Percentiles rank a stretch among this genome's conserved stretches.
These are phyloP conservation scores for Tephrocybe rancida DNA, from an alignment of 768 basidiomycete species.

Conservation along the genomic window DNA sequence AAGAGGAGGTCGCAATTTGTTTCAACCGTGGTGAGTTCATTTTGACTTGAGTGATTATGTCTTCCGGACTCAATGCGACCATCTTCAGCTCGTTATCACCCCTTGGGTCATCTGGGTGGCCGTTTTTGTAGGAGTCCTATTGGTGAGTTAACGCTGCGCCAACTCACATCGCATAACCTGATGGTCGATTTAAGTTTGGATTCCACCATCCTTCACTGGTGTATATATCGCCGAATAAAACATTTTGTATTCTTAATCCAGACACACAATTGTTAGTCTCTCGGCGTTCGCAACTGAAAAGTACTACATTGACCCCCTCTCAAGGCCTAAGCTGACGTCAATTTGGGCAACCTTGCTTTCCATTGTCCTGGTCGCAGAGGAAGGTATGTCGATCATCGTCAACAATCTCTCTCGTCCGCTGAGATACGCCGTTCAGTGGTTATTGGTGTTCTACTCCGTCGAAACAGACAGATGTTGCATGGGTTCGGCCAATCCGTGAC, in stretches of 20 bases:
- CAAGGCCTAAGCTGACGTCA: slow-evolving; percentile 29
- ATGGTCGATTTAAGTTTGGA: slow-evolving; percentile 21
- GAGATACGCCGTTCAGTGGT: slow-evolving; percentile 14
- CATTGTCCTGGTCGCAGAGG: slow-evolving; percentile 23
- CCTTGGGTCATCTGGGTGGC: slow-evolving; percentile 32
- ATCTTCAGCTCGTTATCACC: slow-evolving; percentile 21
- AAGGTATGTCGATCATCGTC: slow-evolving; percentile 21
- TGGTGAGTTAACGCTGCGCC: slow-evolving; percentile 18
- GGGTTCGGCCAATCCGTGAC: slow-evolving; percentile 25
- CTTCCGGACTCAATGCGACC: background rate
- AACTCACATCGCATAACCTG: background rate
- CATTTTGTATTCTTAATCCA: slow-evolving; percentile 29
- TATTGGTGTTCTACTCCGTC: slow-evolving; percentile 26
- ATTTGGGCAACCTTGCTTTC: slow-evolving; percentile 24
- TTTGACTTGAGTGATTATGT: background rate
- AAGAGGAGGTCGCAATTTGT: slow-evolving; percentile 17
- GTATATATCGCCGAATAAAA: slow-evolving; percentile 26
- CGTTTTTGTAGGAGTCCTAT: slow-evolving; percentile 23
- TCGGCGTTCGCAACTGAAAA: background rate
- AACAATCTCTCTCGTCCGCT: background rate
- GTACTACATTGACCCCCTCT: background rate
- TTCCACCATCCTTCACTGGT: slow-evolving; percentile 23
- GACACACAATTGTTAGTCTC: slow-evolving; percentile 21
- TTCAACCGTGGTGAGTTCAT: slow-evolving; percentile 18
- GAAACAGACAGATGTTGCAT: slow-evolving; percentile 23